Base-by-base conservation (phyloP, 108 stramenopile genomes). In the Aurantiochytrium sp. region DNA sequence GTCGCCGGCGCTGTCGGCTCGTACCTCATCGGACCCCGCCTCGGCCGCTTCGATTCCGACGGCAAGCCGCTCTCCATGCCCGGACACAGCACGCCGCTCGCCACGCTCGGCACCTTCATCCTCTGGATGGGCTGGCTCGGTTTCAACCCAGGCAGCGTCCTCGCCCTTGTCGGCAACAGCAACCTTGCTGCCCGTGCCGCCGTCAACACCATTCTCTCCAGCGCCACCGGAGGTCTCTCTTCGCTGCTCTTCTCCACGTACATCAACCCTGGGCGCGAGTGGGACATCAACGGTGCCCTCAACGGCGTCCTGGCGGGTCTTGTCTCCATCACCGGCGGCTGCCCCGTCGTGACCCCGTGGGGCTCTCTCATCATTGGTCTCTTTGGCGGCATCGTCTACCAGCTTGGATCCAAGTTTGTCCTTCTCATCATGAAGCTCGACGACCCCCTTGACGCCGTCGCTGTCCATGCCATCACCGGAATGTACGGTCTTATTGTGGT, bases 41-140 rank as follows among this genome's bases (percentile, higher is more conserved):
- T 72, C 29, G 88, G 88, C 21, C 21, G 44, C 21, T 89, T 89
- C 71, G 29, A 88, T 25, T 25, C 49, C 28, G 60, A 89, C 47
- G 91, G 90, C 28, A 90, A 51, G 71, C 76, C 76, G 49, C 76
- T 53, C 10, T 18, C 76, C 28, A 83, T 83, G 45, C 76, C 45
- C 0, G 76, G 76, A 1, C 76, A 83, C 76, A 53, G 49, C 76
- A 53, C 76, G 8, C 76, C 76, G 19, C 76, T 83, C 25, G 76
- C 76, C 92, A 94, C 96, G 35, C 92, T 96, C 10, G 96, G 96
- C 58, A 96, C 95, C 12, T 95, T 98, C 92, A 93, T 96, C 89
- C 95, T 98, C 5, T 97, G 97, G 97, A 94, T 97, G 59, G 97
- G 97, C 57, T 98, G 97, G 97, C 96, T 97, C 89, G 97, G 96